Percentiles rank a stretch among this genome's conserved stretches.
Evolutionary conservation across 169 alveolate species (phyloP).

Genomic region (Plasmodium malariae): DNA sequence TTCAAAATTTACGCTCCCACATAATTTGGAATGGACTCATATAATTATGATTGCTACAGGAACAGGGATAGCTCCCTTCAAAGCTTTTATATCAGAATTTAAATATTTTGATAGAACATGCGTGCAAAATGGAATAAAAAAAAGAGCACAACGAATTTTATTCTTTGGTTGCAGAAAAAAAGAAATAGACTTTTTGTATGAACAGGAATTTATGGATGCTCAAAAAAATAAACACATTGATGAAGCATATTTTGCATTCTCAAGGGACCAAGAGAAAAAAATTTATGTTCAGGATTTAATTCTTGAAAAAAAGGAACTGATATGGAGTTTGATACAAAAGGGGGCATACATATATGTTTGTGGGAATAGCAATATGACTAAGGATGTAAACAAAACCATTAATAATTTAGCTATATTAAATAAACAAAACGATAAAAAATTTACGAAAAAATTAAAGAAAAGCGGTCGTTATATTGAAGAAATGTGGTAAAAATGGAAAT

Average conservation of each 20-base stretch:
- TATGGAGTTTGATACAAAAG: slow-evolving; percentile 64
- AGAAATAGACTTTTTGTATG: slow-evolving; percentile 70
- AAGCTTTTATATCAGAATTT: slow-evolving; percentile 78
- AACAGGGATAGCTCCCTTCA: slow-evolving; percentile 85
- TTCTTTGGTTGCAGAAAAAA: slow-evolving; percentile 64
- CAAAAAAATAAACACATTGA: slow-evolving; percentile 34
- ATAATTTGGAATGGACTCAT: slow-evolving; percentile 42
- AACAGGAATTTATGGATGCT: slow-evolving; percentile 57
- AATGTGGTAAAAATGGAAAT: slow-evolving; percentile 75
- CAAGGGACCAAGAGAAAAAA: slow-evolving; percentile 61
- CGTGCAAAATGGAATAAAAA: slow-evolving; percentile 17
- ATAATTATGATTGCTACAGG: slow-evolving; percentile 86
- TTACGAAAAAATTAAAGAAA: slow-evolving; percentile 66
- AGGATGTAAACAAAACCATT: slow-evolving; percentile 65
- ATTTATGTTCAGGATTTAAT: slow-evolving; percentile 76
- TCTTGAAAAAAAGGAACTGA: slow-evolving; percentile 51
- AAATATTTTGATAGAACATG: slow-evolving; percentile 42
- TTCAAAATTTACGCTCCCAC: slow-evolving; percentile 57
- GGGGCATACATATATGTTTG: slow-evolving; percentile 76
- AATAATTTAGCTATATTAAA: slow-evolving; percentile 22
- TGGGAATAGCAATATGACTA: slow-evolving; percentile 67
- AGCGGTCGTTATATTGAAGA: slow-evolving; percentile 79
- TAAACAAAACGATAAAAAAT: slow-evolving; percentile 66
- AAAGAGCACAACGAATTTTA: slow-evolving; percentile 45
- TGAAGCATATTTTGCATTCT: slow-evolving; percentile 61